Percentiles rank a stretch among this genome's conserved stretches.
Conservation (phyloP, 768 basidiomycete genomes). For the Hydnomerulius pinastri region DNA sequence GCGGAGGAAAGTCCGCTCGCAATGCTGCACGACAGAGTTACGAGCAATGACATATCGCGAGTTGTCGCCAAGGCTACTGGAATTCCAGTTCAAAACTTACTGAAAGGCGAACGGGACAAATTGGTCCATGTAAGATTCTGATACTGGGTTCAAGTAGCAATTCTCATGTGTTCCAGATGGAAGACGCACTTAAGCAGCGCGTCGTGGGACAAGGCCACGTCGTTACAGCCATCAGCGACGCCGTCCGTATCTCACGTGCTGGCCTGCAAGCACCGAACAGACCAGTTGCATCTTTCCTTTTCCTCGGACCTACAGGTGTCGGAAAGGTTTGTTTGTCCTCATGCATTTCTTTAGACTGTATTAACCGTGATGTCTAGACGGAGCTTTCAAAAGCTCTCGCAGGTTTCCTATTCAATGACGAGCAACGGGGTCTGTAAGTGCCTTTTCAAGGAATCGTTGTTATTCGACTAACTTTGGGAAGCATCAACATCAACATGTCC, state of each 20-base stretch:
- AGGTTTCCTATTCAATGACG: conserved; percentile 87
- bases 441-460: not conserved
- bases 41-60: conserved; percentile 84
- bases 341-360: not conserved
- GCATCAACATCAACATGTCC: conserved; percentile 95
- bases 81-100: conserved; percentile 84
- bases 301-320: conserved; percentile 86
- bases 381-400: conserved; percentile 90
- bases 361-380: conserved; percentile 44
- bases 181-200: conserved; percentile 67
- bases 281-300: conserved; percentile 91
- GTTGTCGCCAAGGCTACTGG: conserved; percentile 90
- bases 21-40: conserved; percentile 85
- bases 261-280: conserved; percentile 87
- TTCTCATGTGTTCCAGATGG: conserved; percentile 62
- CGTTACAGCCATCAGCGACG: conserved; percentile 82
- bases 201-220: conserved; percentile 93
- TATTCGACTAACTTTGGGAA: conserved; percentile 28
- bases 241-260: conserved; percentile 89
- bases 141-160: not conserved
- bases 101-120: conserved; percentile 89
- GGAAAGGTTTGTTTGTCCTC: conserved; percentile 56
- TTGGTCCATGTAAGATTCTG: conserved; percentile 71
- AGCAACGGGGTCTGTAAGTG: conserved; percentile 78
- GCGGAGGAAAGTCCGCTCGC: conserved; percentile 43